Base-by-base conservation (phyloP, 768 basidiomycete genomes). In the Suillus occidentalis region DNA sequence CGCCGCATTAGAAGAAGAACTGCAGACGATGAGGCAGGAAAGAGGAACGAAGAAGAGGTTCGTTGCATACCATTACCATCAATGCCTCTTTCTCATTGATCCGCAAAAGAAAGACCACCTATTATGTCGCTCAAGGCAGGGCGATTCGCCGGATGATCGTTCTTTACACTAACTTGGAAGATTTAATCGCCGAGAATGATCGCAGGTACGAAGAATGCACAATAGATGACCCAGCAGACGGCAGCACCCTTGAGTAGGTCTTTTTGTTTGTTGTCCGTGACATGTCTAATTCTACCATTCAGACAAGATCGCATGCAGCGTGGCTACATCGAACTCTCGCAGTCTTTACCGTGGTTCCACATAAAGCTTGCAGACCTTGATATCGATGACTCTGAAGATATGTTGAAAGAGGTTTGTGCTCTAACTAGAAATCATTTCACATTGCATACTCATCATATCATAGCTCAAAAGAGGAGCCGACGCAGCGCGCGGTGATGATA, bases 381-480 rank as follows among this genome's bases (percentile, higher is more conserved):
- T 0, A 40, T 14, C 14, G 18, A 37, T 10, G 59, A 43, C 4
- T 28, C 3, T 5, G 39, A 36, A 9, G 25, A 28, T 22, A 28
- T 60, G 14, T 25, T 40, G 18, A 42, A 25, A 12, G 22, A 42
- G 6, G 59, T 60, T 7, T 25, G 42, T 20, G 9, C 42, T 20
- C 0, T 20, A n/a, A n/a, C n/a, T n/a, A n/a, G n/a, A 7, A 45
- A 45, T 28, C 28, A 28, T 28, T 6, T 43, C 43, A 45, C 16
- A 16, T 42, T 42, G 34, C 6, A 6, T 42, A 8, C 8, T 34
- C 20, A 60, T 22, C 4, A 3, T n/a, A 25, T 60, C 18, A 16
- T 34, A 60, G 59, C 59, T 60, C 18, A 20, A 28, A 3, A 60
- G 43, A 40, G 59, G 36, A 18, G 59, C 59, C 1, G 59, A 60